Base-by-base conservation (phyloP, 2,329 filamentous ascomycete species). In the Magnaporthiopsis poae region DNA sequence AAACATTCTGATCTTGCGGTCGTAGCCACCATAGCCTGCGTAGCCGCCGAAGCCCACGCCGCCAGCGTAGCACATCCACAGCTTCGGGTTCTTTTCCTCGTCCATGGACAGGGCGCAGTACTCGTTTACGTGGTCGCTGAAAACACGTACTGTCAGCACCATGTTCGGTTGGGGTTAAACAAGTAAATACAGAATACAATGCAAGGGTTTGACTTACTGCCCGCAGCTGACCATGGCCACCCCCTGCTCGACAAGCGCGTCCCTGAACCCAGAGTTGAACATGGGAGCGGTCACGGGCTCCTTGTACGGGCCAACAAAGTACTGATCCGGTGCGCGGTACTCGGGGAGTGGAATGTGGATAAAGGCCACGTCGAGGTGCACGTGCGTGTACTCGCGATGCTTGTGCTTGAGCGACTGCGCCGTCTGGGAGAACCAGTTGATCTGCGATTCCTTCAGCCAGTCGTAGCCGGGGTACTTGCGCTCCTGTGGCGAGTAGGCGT, bases 31-130 rank as follows among this genome's bases (percentile, higher is more conserved):
- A 75, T 97, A 98, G 7, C 94, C 93, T 27, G 90, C 95, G 75
- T 99, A 99, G 0, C 95, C 95, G 66, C 95, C 95, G 72, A 99
- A 96, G 1, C 95, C 95, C 35, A 88, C 86, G 33, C 90, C 95
- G 39, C 95, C 95, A 11, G 88, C 94, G 77, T 98, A 98, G 80
- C 95, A 99, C 93, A 99, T 96, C 95, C 95, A 99, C 2, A 98
- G 80, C 36, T 89, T 85, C 0, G 90, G 88, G 63, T 83, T 82
- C 29, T 79, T 79, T 36, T 81, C 76, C 60, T 84, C 78, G 65
- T 84, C 77, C 3, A 80, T 76, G 1, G 84, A 87, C 11, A 97
- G 83, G 69, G 90, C 88, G 76, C 95, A 99, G 76, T 97, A 98
- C 74, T 99, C 95, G 75, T 99, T 99, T 70, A 90, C 94, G 74